Evolutionary conservation across 345 rosid genomes (phyloP).

Genomic region (Populus ilicifolia): DNA sequence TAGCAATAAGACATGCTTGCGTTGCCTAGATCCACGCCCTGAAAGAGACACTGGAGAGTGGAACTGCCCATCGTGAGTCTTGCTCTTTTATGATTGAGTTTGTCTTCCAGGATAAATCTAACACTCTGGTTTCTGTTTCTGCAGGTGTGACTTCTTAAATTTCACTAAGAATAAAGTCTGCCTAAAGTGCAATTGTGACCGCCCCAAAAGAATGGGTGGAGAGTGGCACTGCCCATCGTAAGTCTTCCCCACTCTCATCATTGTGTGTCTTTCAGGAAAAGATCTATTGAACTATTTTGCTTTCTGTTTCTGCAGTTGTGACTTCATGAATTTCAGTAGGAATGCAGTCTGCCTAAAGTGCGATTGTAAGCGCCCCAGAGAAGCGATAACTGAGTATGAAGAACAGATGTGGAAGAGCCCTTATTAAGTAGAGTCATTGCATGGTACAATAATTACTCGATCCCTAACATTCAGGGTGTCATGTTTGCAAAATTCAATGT

Average conservation of each 20-base stretch:
- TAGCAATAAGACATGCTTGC: conserved; percentile 61
- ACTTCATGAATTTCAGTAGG: conserved; percentile 67
- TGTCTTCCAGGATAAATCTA: background rate
- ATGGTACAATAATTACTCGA: too few relatives aligned
- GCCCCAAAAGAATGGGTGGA: conserved; percentile 22
- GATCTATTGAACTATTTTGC: background rate
- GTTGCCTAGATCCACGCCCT: conserved; percentile 57
- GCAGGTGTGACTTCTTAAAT: conserved; percentile 75
- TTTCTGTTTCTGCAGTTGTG: conserved; percentile 48
- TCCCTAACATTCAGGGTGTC: too few relatives aligned
- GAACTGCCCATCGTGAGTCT: conserved; percentile 85
- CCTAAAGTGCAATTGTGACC: conserved; percentile 33
- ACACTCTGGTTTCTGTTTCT: conserved; percentile 14
- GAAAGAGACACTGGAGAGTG: conserved; percentile 77
- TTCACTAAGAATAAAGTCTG: conserved; percentile 56
- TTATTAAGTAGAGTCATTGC: background rate
- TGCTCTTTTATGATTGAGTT: background rate
- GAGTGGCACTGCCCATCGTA: conserved; percentile 96
- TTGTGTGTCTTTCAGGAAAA: background rate
- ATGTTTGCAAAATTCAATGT: too few relatives aligned
- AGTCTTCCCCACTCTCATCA: conserved; percentile 21
- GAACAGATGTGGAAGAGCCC: conserved; percentile 38
- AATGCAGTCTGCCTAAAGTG: conserved; percentile 54
- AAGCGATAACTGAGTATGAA: conserved; percentile 22
- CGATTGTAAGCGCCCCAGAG: conserved; percentile 6